phyloP scores from a whole-genome alignment of 2,329 filamentous ascomycete species.

The Aplosporella prunicola region DNA sequence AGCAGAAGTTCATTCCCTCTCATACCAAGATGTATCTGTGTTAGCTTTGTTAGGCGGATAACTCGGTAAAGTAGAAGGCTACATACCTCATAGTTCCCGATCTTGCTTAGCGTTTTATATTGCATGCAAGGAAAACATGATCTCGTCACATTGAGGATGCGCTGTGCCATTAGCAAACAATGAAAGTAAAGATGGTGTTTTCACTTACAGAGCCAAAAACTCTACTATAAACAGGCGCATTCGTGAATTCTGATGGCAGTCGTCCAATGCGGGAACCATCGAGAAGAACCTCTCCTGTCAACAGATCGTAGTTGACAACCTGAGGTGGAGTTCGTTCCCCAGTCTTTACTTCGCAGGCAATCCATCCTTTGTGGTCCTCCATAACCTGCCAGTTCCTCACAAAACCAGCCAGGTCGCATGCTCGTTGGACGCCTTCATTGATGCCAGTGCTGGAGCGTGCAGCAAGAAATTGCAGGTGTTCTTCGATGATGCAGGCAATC shows the following conservation, averaged over 20 bases:
- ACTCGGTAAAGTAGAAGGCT: not conserved
- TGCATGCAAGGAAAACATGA: not conserved
- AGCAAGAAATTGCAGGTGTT: not conserved
- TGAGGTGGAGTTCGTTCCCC: too few relatives aligned
- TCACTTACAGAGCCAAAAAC: constrained; percentile 33
- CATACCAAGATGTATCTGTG: constrained; percentile 31
- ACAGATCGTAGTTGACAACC: constrained; percentile 39
- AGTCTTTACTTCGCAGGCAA: too few relatives aligned
- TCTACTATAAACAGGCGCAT: constrained; percentile 29
- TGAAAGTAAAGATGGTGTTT: too few relatives aligned
- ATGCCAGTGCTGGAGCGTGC: constrained; percentile 4
- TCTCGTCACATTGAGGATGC: not conserved
- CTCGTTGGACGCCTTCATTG: constrained; percentile 12
- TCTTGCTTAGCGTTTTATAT: not conserved
- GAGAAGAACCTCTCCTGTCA: constrained; percentile 45
- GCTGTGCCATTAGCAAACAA: not conserved
- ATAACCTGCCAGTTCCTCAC: not conserved
- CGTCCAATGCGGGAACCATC: constrained; percentile 41
- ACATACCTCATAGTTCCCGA: not conserved
- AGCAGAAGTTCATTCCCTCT: constrained; percentile 17
- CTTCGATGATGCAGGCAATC: not conserved
- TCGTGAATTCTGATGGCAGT: constrained; percentile 38
- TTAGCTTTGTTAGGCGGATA: constrained; percentile 6
- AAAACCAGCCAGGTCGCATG: not conserved
- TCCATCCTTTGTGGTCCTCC: too few relatives aligned